These are phyloP conservation scores for Kodamaea sp. DNA, from an alignment of 1,139 yeast genomes.

Conservation along the genomic window DNA sequence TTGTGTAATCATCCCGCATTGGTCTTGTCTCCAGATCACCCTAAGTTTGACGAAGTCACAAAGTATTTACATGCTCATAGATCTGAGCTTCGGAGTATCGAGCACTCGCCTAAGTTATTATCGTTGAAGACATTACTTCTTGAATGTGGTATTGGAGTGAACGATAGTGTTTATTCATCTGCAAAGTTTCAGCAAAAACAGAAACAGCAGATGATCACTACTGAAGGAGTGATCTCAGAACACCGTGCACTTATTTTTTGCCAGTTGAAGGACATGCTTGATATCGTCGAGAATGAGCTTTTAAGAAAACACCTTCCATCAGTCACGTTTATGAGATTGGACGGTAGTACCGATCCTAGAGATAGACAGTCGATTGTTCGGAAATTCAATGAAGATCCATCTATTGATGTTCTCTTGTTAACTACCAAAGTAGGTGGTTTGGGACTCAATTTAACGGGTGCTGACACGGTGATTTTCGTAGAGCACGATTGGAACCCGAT, in stretches of 20 bases:
- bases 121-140: constrained; percentile 79
- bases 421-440: constrained; percentile 99
- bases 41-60: constrained; percentile 70
- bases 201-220: constrained; percentile 38
- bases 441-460: constrained; percentile 96
- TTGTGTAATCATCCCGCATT: constrained; percentile 96
- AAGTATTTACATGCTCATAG: constrained; percentile 59
- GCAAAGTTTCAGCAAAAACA: constrained; percentile 30
- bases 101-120: constrained; percentile 85
- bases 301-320: constrained; percentile 82
- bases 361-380: constrained; percentile 90
- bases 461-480: constrained; percentile 96
- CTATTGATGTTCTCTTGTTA: constrained; percentile 86
- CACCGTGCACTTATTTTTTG: constrained; percentile 96
- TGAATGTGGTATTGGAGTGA: constrained; percentile 92
- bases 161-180: constrained; percentile 45
- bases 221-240: constrained; percentile 83
- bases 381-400: constrained; percentile 93
- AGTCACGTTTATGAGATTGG: constrained; percentile 92
- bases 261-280: constrained; percentile 96
- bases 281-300: constrained; percentile 89
- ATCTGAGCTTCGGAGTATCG: constrained; percentile 66
- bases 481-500: constrained; percentile 99
- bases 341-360: constrained; percentile 92
- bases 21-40: constrained; percentile 84